Conservation (phyloP, 2,329 filamentous ascomycete species). For the Penicillium crustosum region DNA sequence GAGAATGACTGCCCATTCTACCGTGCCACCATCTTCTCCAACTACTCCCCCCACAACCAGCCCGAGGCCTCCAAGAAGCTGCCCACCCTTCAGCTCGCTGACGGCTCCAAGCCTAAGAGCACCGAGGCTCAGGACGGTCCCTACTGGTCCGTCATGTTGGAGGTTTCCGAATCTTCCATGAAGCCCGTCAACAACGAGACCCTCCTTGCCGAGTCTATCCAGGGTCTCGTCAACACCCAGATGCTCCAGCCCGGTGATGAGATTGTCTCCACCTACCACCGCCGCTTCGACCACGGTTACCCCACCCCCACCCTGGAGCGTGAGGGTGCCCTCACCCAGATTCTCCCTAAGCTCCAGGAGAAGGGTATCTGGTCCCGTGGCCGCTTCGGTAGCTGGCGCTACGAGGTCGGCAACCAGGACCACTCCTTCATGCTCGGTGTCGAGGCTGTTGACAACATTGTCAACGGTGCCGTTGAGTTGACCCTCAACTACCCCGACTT, state of each 20-base stretch:
- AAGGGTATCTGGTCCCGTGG: conserved; percentile 93
- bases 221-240: conserved; percentile 95
- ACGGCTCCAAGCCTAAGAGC: conserved; percentile 77
- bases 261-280: conserved; percentile 97
- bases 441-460: conserved; percentile 86
- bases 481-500: conserved; percentile 97
- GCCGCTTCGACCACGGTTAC: conserved; percentile 97
- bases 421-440: conserved; percentile 98
- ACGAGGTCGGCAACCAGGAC: conserved; percentile 96
- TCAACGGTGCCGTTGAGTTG: conserved; percentile 84
- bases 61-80: conserved; percentile 77
- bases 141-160: conserved; percentile 99
- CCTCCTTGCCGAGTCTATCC: conserved; percentile 85
- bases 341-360: conserved; percentile 87
- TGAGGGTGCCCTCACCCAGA: conserved; percentile 87
- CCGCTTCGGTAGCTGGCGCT: conserved; percentile 96
- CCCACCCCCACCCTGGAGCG: conserved; percentile 93
- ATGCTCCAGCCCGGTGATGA: conserved; percentile 91
- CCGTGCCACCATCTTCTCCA: conserved; percentile 99
- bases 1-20: conserved; percentile 99
- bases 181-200: conserved; percentile 89
- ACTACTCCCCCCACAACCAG: conserved; percentile 99
- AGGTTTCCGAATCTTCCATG: conserved; percentile 92
- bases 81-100: conserved; percentile 77
- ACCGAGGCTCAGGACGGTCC: conserved; percentile 78